Conservation (phyloP, 2,329 filamentous ascomycete genomes). For the Exophiala sideris region DNA sequence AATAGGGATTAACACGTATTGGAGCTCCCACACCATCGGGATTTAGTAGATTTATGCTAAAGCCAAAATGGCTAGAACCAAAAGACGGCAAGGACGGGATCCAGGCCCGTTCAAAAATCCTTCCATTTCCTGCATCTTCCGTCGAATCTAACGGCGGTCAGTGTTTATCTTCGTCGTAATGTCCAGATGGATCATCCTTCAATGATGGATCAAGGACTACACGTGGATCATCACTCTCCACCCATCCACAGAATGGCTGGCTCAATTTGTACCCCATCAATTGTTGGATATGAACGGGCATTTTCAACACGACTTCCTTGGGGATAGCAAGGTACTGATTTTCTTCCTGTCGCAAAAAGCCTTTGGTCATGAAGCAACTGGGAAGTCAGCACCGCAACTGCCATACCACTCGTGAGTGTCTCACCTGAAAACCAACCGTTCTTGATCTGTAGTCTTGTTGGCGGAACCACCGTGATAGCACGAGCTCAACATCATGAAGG, state of each 20-base stretch:
- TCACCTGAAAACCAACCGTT: slow-evolving; percentile 27
- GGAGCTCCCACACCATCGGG: too few species aligned
- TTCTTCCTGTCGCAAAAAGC: slow-evolving; percentile 28
- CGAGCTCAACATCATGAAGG: slow-evolving; percentile 37
- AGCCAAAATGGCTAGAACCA: too few species aligned
- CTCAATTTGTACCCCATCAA: slow-evolving; percentile 30
- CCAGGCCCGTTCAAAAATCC: too few species aligned
- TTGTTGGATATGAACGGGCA: slow-evolving; percentile 23
- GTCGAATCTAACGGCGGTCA: background rate
- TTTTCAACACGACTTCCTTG: slow-evolving; percentile 22
- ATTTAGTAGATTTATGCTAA: too few species aligned
- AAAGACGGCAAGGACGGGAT: too few species aligned
- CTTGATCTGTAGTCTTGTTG: slow-evolving; percentile 29
- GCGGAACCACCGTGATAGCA: slow-evolving; percentile 36
- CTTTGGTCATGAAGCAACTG: slow-evolving; percentile 27
- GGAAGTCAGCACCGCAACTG: background rate
- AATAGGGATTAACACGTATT: too few species aligned
- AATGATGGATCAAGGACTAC: slow-evolving; percentile 15
- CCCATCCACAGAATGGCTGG: slow-evolving; percentile 24
- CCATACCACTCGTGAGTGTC: background rate
- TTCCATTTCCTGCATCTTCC: too few species aligned
- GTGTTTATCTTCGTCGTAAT: slow-evolving; percentile 11
- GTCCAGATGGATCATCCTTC: slow-evolving; percentile 17
- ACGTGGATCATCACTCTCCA: slow-evolving; percentile 24
- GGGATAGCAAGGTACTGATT: slow-evolving; percentile 30